Base-by-base conservation (phyloP, 2,329 filamentous ascomycete genomes). In the Sporothrix euskadiensis region DNA sequence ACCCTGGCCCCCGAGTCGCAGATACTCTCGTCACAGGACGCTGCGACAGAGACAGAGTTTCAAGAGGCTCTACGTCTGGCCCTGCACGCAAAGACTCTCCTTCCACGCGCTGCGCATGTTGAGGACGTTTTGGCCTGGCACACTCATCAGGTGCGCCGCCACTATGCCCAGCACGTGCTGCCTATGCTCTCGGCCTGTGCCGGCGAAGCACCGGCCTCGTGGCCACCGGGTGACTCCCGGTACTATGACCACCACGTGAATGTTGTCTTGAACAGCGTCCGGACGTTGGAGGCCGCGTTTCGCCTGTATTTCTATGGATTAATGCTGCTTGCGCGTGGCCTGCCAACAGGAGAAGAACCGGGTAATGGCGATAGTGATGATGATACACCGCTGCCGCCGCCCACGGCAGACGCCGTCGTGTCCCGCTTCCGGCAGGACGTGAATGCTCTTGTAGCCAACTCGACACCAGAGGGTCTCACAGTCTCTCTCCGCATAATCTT, bases 371-470 rank as follows among this genome's bases (percentile, higher is more conserved):
- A 47, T 6, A 22, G 39, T 6, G 54, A 32, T 16, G 32, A 41
- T 6, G 35, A 41, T 19, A 35, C 22, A 2, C 32, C 49, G 12
- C 19, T 41, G 16, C 71, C 44, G 7, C 56, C 39, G 26, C 61
- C 22, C 8, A 47, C 54, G 1, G 30, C 52, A 19, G 74, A 85
- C 8, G 79, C 78, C 71, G 87, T 86, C 5, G 75, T 78, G 16
- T 65, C 74, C 3, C 78, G 78, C 73, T 91, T 93, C 77, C 84
- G 83, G 19, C 83, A 86, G 68, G 90, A 92, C 75, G 80, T 92
- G 12, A 86, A 91, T 77, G 88, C 90, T 30, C 84, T 92, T 30
- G 86, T 92, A 75, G 86, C 88, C 61, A 91, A 91, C 79, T 90
- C 89, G 10, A 84, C 89, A 74, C 87, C 86, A 2, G 82, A 82